A percentile compares a stretch with the other conserved stretches of the same genome.
phyloP scores from a whole-genome alignment of 2,329 filamentous ascomycete genomes.

The Fusarium sp. region DNA sequence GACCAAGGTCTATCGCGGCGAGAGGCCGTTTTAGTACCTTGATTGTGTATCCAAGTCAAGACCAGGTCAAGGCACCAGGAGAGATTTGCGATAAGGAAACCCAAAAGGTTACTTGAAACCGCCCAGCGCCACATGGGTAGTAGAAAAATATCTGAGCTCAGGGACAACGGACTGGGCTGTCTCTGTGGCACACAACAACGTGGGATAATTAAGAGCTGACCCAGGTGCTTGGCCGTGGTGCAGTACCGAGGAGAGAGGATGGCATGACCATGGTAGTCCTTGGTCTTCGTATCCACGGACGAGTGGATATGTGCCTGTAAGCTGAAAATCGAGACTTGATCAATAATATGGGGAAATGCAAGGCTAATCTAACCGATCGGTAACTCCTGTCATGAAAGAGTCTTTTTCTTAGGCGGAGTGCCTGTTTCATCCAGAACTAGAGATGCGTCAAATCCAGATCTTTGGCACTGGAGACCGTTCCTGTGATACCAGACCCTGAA shows the following conservation, averaged over 20 bases:
- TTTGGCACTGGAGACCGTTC: not conserved
- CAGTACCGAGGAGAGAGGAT: not conserved
- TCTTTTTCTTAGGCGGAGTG: not conserved
- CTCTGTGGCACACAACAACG: not conserved
- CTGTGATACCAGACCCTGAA: not conserved
- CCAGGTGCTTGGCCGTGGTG: not conserved
- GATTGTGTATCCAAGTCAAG: not conserved
- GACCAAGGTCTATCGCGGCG: conserved; percentile 10
- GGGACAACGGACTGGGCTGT: not conserved
- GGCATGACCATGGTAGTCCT: not conserved
- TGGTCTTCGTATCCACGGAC: not conserved
- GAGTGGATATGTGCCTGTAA: not conserved
- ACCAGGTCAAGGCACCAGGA: conserved; percentile 20
- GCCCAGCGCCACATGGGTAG: not conserved
- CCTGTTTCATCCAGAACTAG: not conserved
- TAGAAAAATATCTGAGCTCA: not conserved
- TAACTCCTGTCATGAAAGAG: not conserved
- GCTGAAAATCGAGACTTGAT: not conserved
- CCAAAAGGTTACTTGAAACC: not conserved
- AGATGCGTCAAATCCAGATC: not conserved
- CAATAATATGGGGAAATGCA: not conserved
- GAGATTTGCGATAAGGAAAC: not conserved
- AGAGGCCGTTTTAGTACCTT: conserved; percentile 1
- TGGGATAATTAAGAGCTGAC: not conserved
- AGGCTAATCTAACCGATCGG: not conserved